Evolutionary conservation across 2,329 filamentous ascomycete genomes (phyloP), one percentile per base, ranked within the genome.

Genomic region (Bipolaris zeicola): DNA sequence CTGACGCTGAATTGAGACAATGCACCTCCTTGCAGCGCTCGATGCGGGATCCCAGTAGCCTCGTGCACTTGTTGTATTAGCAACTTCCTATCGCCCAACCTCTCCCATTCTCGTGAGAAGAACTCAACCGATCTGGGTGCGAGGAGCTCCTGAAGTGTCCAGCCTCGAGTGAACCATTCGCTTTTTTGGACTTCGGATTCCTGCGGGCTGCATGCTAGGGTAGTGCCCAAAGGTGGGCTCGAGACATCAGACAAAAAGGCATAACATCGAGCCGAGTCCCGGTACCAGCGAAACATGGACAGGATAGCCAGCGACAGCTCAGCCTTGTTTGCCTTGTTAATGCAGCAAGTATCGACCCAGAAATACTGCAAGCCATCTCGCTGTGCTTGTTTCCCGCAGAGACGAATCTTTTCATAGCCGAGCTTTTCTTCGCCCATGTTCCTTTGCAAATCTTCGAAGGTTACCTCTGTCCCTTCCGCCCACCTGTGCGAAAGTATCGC

Each of bases 401-500:
- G 28, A 10, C 10, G 3, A 31, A 31, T 31, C 28, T 31, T 31
- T 10, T 31, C 4, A 31, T 31, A 31, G 28, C 28, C 28, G 6
- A 5, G 10, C 24, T 58, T 63, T 7, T 22, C 33, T 14, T 48
- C 57, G 8, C 47, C 44, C 11, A 34, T 48, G 14, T 36, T 24
- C 11, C 39, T 16, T 34, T 22, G 33, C 10, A 67, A 5, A 44
- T 71, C 64, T 43, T 60, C 28, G 49, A 67, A 70, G 28, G 47
- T 63, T 24, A 73, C 58, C 51, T 74, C 70, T 13, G 68, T 66
- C 13, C 26, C 49, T n/a, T 68, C 60, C 3, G 60, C 49, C 70
- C 70, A 74, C 5, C 8, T 34, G 62, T 70, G 56, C 68, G 71
- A 74, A 70, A 26, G 67, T 68, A 57, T 75, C 69, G 46, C 46